These are phyloP conservation scores for Calcarisporium arbuscula DNA, from an alignment of 2,329 filamentous ascomycete species.

Conservation along the genomic window DNA sequence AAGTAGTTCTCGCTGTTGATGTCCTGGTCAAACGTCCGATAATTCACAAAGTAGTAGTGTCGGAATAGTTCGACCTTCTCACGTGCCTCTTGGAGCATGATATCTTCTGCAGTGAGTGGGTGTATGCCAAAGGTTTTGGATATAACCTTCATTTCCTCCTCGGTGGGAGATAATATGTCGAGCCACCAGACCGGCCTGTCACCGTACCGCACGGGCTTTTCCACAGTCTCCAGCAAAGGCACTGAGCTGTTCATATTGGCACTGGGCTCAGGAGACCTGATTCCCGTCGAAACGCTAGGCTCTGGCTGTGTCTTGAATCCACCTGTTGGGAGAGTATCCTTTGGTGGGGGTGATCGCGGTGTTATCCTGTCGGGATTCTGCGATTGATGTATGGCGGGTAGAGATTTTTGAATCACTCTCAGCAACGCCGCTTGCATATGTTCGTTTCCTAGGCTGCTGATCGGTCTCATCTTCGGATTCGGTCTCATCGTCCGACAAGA, in stretches of 20 bases:
- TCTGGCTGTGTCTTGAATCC: too few relatives aligned
- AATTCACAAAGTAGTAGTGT: slow-evolving; percentile 98
- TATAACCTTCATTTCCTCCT: slow-evolving; percentile 91
- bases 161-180: slow-evolving; percentile 83
- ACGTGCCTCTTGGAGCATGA: slow-evolving; percentile 93
- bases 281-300: too few relatives aligned
- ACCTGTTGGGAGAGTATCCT: too few relatives aligned
- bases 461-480: slow-evolving; percentile 50
- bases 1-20: slow-evolving; percentile 82
- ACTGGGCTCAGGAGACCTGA: slow-evolving; percentile 29
- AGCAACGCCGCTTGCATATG: slow-evolving; percentile 14
- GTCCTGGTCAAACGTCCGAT: slow-evolving; percentile 96
- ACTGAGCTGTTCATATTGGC: slow-evolving; percentile 13
- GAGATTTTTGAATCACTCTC: slow-evolving; percentile 37
- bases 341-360: slow-evolving; percentile 22
- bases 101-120: slow-evolving; percentile 90
- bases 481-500: slow-evolving; percentile 67
- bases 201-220: slow-evolving; percentile 56
- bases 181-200: slow-evolving; percentile 95
- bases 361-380: slow-evolving; percentile 21
- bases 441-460: too few relatives aligned
- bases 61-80: slow-evolving; percentile 98
- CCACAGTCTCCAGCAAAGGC: slow-evolving; percentile 14
- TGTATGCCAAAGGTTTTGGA: slow-evolving; percentile 93
- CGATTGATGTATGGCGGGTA: slow-evolving; percentile 40